Base-by-base conservation (phyloP, 208 protist genomes). In the Acanthamoeba royreba region DNA sequence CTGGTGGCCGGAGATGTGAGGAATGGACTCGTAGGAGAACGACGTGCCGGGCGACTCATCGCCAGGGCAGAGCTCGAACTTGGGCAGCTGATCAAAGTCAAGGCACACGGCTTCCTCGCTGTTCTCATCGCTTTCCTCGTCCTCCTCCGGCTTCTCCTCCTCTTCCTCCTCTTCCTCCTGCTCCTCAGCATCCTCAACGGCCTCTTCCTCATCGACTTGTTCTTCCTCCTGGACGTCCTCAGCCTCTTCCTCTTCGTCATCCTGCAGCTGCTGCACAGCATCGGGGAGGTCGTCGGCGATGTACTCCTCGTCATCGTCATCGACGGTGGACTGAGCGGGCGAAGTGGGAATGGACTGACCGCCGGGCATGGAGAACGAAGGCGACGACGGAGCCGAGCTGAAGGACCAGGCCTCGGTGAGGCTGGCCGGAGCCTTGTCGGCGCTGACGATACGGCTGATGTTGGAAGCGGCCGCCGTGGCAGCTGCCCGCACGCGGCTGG, bases 391-490 rank as follows among this genome's bases (percentile, higher is more conserved):
- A 2, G 74, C 74, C 42, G 74, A 85, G 74, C 74, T 85, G 74
- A 85, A 85, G 42, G 74, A 85, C 74, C 74, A 85, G 74, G 74
- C 74, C 74, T 85, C 74, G 74, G 74, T 85, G 43, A 85, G 74
- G 74, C 53, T 46, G 74, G 38, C 43, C 25, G 74, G 42, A 1
- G 74, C 38, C 74, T 85, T 38, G 43, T 85, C 74, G 74, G 74
- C 74, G 74, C 43, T 85, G 43, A 85, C 53, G 43, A 85, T 85
- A 45, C 74, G 74, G 74, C 74, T 85, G 74, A 85, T 85, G 43
- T 19, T 53, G 28, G 74, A 85, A 31, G 74, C 74, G 74, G 74
- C 74, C 28, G 74, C 74, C 25, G 74, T 85, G 74, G 74, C 74
- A 28, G 74, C 74, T 19, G 74, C 74, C 2, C 74, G 74, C 4